Percentiles rank a stretch among this genome's conserved stretches.
phyloP scores from a whole-genome alignment of 2,329 filamentous ascomycete species.

The Monilinia vaccinii-corymbosi region DNA sequence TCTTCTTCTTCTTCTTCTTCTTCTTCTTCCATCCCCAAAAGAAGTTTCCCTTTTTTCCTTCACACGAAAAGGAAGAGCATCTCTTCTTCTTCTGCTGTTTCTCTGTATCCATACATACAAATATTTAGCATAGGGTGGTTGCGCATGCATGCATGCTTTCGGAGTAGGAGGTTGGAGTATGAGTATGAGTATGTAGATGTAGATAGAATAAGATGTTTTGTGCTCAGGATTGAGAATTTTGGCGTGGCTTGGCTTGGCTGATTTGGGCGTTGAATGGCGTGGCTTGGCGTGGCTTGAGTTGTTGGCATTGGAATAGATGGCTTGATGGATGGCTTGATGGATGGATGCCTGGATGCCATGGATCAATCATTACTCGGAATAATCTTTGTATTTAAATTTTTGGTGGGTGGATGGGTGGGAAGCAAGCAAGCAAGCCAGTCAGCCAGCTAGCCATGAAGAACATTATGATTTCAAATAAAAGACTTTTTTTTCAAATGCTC shows the following conservation, averaged over 20 bases:
- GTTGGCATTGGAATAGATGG: background rate
- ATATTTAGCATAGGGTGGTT: background rate
- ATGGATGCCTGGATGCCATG: background rate
- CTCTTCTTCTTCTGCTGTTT: background rate
- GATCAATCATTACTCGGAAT: background rate
- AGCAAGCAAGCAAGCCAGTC: too few species aligned
- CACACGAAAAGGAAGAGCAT: too few species aligned
- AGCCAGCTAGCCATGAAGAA: too few species aligned
- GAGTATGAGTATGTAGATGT: too few species aligned
- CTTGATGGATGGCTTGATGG: background rate
- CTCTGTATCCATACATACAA: background rate
- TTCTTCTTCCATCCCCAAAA: too few species aligned
- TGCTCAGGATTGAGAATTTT: too few species aligned
- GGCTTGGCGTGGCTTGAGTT: background rate
- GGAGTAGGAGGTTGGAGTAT: too few species aligned
- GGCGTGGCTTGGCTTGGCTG: background rate
- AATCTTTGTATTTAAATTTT: background rate
- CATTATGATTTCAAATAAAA: background rate
- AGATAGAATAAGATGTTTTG: too few species aligned
- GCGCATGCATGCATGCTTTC: too few species aligned
- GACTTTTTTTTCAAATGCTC: background rate
- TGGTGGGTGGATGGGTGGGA: background rate
- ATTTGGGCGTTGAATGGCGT: background rate
- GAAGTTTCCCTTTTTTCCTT: too few species aligned
- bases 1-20: too few species aligned